Percentiles rank a stretch among this genome's conserved stretches.
Conservation (phyloP, 1,139 yeast species). For the Meyerozyma elateridarum region DNA sequence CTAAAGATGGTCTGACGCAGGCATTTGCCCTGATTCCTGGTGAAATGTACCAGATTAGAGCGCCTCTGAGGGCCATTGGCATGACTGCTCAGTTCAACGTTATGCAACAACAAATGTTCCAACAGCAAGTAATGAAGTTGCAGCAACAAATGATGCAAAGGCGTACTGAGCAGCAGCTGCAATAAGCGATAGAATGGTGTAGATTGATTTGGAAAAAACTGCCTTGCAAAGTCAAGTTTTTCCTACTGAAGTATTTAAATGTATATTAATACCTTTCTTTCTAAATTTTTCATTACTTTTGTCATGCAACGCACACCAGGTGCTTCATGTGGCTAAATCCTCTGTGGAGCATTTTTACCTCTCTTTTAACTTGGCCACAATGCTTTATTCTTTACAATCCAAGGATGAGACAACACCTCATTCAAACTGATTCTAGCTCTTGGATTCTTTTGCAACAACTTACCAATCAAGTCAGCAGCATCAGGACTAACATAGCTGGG, state of each 20-base stretch:
- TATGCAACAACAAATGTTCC: conserved; percentile 45
- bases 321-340: no score
- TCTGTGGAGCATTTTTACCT: no score
- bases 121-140: conserved; percentile 43
- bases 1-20: conserved; percentile 36
- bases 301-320: no score
- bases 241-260: no score
- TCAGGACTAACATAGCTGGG: conserved; percentile 68
- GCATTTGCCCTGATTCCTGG: conserved; percentile 49
- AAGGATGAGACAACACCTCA: conserved; percentile 70
- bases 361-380: conserved; percentile 27
- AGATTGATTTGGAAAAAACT: no score
- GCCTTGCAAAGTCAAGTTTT: no score
- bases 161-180: conserved; percentile 13
- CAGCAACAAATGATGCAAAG: conserved; percentile 35
- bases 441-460: conserved; percentile 64
- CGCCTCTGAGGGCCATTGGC: conserved; percentile 51
- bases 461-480: conserved; percentile 69
- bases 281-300: no score
- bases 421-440: conserved; percentile 54
- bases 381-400: conserved; percentile 67
- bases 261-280: no score
- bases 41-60: conserved; percentile 55
- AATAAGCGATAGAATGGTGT: no score
- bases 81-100: conserved; percentile 42